Evolutionary conservation across 768 basidiomycete species (phyloP), one percentile per base, ranked within the genome.

Genomic region (Phaffia tasmanica): DNA sequence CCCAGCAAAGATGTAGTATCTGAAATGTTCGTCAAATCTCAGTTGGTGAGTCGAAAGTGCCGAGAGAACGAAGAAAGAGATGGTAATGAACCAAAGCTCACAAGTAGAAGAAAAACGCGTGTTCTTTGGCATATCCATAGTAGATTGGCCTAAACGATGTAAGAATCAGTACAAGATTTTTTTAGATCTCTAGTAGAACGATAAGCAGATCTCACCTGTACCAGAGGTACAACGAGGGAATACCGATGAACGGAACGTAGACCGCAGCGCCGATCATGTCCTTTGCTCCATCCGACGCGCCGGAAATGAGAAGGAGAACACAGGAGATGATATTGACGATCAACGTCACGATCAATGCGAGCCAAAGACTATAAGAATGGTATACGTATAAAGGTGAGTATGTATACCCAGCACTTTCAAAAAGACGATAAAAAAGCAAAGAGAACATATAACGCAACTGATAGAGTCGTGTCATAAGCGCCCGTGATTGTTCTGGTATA

Each of bases 111-210:
- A 92, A 94, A 75, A 93, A 77, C 3, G 90, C 83, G 65, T 80
- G 74, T 73, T 86, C 93, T 83, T 95, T 94, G 85, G 91, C 89
- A 80, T 90, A 94, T 63, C 89, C 93, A 72, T 95, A 93, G 80
- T 98, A 98, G 74, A 93, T 88, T 19, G 94, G 93, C 73, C 48
- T 19, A 69, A 25, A 58, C 16, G n/a, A 42, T 27, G 29, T 7
- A 19, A 57, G 19, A n/a, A 2, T 50, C 25, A 48, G 5, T 11
- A 21, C 27, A 21, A 21, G 11, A 8, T 7, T 14, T 23, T 8
- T 27, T 8, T 18, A 4, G n/a, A 48, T 6, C 6, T 18, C 51
- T 16, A 30, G 1, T 23, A 1, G 15, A 14, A 49, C 46, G 54
- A 30, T 49, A 62, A 69, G 35, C 57, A n/a, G 29, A 49, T 47